phyloP scores from a whole-genome alignment of 2,329 filamentous ascomycete genomes.

The Ophiostoma sp. region DNA sequence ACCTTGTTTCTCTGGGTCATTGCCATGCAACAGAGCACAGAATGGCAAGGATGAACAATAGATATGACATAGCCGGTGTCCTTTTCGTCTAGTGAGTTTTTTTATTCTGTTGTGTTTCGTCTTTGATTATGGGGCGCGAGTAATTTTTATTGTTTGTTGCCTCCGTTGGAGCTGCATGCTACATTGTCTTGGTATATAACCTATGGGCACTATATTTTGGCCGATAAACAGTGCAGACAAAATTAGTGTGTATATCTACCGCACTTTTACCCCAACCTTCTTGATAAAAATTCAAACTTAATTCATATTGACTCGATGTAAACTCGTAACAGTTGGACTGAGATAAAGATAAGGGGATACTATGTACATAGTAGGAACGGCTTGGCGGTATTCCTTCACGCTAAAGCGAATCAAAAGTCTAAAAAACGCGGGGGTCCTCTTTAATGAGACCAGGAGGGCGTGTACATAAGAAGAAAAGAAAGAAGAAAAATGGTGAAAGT shows the following conservation, averaged over 20 bases:
- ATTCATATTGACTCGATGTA: conserved; percentile 4
- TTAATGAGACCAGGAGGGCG: background rate
- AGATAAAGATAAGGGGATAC: conserved; percentile 6
- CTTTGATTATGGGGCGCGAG: background rate
- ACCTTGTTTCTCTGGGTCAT: background rate
- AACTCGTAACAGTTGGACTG: background rate
- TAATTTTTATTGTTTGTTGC: background rate
- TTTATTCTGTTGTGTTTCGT: background rate
- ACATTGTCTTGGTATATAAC: background rate
- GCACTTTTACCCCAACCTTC: background rate
- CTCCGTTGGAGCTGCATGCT: background rate
- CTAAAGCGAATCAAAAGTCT: background rate
- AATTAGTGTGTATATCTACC: background rate
- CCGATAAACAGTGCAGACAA: fast-evolving
- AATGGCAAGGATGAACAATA: background rate
- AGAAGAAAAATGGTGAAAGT: background rate
- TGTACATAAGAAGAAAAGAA: background rate
- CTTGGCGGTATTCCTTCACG: conserved; percentile 2
- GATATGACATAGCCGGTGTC: background rate
- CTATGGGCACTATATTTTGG: background rate
- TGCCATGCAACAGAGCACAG: background rate
- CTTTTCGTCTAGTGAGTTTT: background rate
- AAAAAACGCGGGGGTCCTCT: conserved; percentile 8
- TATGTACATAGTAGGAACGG: no score
- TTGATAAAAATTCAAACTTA: background rate